A percentile compares a stretch with the other conserved stretches of the same genome.
phyloP scores from a whole-genome alignment of 2,329 filamentous ascomycete genomes.

The Alternaria angustiovoidea region DNA sequence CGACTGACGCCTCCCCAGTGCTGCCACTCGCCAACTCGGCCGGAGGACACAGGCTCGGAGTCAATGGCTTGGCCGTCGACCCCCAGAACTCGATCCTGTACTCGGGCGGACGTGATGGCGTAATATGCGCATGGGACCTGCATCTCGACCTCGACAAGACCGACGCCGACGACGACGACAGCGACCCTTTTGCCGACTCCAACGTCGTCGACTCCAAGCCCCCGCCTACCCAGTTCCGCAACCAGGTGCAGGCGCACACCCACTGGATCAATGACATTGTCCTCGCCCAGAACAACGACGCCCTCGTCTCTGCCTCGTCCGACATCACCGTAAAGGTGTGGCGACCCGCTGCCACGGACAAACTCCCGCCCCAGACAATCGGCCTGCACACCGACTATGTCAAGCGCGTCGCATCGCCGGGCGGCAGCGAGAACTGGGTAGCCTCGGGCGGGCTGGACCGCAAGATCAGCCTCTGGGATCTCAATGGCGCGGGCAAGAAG shows the following conservation, averaged over 20 bases:
- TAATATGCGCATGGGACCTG: slow-evolving; percentile 95
- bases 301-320: slow-evolving; percentile 89
- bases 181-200: slow-evolving; percentile 52
- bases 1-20: slow-evolving; percentile 57
- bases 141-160: slow-evolving; percentile 67
- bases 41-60: slow-evolving; percentile 89
- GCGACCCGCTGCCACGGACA: slow-evolving; percentile 74
- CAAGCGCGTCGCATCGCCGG: slow-evolving; percentile 87
- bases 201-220: slow-evolving; percentile 44
- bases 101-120: slow-evolving; percentile 92
- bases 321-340: slow-evolving; percentile 93
- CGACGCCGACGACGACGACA: slow-evolving; percentile 43
- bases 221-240: slow-evolving; percentile 64
- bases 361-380: slow-evolving; percentile 76
- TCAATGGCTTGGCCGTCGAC: slow-evolving; percentile 94
- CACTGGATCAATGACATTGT: slow-evolving; percentile 97
- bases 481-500: slow-evolving; percentile 84
- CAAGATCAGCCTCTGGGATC: slow-evolving; percentile 91
- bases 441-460: slow-evolving; percentile 93
- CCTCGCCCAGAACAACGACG: slow-evolving; percentile 77
- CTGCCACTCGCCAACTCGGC: slow-evolving; percentile 76
- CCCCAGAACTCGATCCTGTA: slow-evolving; percentile 87
- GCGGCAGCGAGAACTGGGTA: slow-evolving; percentile 78
- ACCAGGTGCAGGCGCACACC: slow-evolving; percentile 81
- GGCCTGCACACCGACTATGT: slow-evolving; percentile 96